Base-by-base conservation (phyloP, 345 rosid species). In the Aquilaria sinensis region DNA sequence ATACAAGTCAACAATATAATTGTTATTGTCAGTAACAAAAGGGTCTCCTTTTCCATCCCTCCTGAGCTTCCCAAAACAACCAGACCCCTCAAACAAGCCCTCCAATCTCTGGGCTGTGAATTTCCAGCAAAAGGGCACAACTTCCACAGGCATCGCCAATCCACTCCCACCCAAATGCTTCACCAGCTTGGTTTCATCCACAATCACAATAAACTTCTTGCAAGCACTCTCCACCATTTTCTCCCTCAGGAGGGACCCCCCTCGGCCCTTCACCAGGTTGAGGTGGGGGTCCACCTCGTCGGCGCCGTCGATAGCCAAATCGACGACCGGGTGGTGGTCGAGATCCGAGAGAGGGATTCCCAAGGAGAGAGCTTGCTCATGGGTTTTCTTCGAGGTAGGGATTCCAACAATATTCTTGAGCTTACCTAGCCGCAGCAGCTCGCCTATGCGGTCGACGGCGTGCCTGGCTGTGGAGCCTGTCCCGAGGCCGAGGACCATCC, bases 401-500 rank as follows among this genome's bases (percentile, higher is more conserved):
- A 94, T 79, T 10, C 99, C 99, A 0, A 85, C 60, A 56, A 90
- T 82, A 81, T 83, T 75, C 23, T 49, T 74, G 12, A 94, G 79
- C 55, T 88, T 80, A 6, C 99, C 97, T 52, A 77, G 91, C 3
- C 69, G 76, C 51, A 94, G 72, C 46, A 94, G 83, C 51, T 90
- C 91, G 8, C 86, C 99, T 67, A 90, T 88, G 2, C 95, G 87
- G 64, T 83, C 92, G n/a, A 94, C 89, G 65, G 97, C 97, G 80
- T 90, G 95, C 46, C 75, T 82, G 61, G 99, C 99, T 9, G 99
- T 94, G 72, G 99, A 94, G 58, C 99, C 97, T 6, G 99, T 94
- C 10, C 97, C 99, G 34, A 94, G 89, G 37, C 95, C 99, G 14
- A 90, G 74, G 57, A 94, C 96, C 99, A 94, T 94, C n/a, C 99